A percentile compares a stretch with the other conserved stretches of the same genome.
Conservation (phyloP, 352 stramenopile species). For the Phytophthora sansomeana region DNA sequence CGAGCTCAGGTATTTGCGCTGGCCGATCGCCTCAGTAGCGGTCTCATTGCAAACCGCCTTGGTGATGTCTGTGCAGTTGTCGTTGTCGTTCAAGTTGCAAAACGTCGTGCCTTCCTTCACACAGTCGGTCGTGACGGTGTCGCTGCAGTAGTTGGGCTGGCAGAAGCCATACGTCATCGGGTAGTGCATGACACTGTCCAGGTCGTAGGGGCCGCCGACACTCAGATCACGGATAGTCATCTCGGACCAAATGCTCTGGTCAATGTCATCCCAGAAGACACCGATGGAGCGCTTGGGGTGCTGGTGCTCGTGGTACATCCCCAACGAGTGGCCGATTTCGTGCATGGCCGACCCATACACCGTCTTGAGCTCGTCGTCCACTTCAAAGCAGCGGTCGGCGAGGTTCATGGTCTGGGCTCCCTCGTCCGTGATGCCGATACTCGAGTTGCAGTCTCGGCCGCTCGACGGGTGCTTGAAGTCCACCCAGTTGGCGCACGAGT, state of each 20-base stretch:
- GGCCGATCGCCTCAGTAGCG: slow-evolving; percentile 66
- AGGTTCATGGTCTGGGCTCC: slow-evolving; percentile 78
- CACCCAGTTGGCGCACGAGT: slow-evolving; percentile 73
- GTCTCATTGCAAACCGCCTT: slow-evolving; percentile 62
- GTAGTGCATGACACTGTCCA: slow-evolving; percentile 85
- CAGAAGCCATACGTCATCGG: slow-evolving; percentile 81
- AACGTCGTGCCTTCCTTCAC: slow-evolving; percentile 63
- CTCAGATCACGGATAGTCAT: slow-evolving; percentile 75
- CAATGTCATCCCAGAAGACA: slow-evolving; percentile 80
- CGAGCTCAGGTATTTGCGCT: slow-evolving; percentile 62
- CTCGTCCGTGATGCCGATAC: slow-evolving; percentile 73
- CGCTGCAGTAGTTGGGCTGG: slow-evolving; percentile 62
- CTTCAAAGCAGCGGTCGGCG: slow-evolving; percentile 78
- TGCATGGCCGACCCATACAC: slow-evolving; percentile 84
- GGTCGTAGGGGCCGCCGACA: slow-evolving; percentile 74
- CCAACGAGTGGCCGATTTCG: slow-evolving; percentile 81
- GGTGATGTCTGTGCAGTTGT: slow-evolving; percentile 67
- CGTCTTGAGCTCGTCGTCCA: slow-evolving; percentile 76
- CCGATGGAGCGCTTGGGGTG: slow-evolving; percentile 72
- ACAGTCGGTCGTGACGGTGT: slow-evolving; percentile 52
- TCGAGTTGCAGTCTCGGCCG: slow-evolving; percentile 81
- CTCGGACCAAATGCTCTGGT: slow-evolving; percentile 76
- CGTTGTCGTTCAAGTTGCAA: slow-evolving; percentile 79
- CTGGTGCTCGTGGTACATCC: slow-evolving; percentile 87
- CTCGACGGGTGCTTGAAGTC: slow-evolving; percentile 80